Evolutionary conservation across 306 rosid species (phyloP).

Genomic region (Dalbergia oliveri): DNA sequence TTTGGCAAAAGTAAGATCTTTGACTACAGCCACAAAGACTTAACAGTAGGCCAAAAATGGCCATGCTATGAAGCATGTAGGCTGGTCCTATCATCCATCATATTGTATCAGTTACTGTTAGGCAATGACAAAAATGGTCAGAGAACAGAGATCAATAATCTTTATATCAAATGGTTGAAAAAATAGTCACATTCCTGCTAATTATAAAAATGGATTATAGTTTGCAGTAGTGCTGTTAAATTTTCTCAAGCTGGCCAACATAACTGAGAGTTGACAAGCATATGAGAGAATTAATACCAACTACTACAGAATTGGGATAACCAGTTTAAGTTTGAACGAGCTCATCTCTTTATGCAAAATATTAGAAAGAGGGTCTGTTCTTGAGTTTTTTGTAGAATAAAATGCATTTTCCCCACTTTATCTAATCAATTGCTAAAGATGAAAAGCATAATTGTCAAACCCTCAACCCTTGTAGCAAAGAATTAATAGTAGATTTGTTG

Average conservation of each 20-base stretch:
- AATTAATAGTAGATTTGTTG: too few relatives aligned
- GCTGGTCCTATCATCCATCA: constrained; percentile 13
- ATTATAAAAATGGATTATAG: too few relatives aligned
- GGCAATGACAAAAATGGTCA: constrained; percentile 1
- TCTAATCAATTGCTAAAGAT: too few relatives aligned
- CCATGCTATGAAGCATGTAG: constrained; percentile 30
- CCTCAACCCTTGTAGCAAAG: too few relatives aligned
- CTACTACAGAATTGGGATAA: not conserved
- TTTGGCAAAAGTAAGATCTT: constrained; percentile 41
- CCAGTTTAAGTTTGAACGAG: not conserved
- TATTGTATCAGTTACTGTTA: constrained; percentile 31
- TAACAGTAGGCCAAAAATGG: constrained; percentile 4
- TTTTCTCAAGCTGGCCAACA: not conserved
- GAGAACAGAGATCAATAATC: constrained; percentile 9
- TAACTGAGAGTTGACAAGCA: not conserved
- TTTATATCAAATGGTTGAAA: not conserved
- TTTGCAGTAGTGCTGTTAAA: not conserved
- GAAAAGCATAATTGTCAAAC: too few relatives aligned
- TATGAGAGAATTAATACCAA: not conserved
- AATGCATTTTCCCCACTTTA: too few relatives aligned
- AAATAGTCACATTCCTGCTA: not conserved
- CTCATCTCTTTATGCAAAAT: not conserved
- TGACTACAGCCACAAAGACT: constrained; percentile 39
- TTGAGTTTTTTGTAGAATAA: too few relatives aligned
- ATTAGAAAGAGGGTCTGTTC: not conserved